Base-by-base conservation (phyloP, 148 eudicot genomes). In the Persicaria tinctoria region DNA sequence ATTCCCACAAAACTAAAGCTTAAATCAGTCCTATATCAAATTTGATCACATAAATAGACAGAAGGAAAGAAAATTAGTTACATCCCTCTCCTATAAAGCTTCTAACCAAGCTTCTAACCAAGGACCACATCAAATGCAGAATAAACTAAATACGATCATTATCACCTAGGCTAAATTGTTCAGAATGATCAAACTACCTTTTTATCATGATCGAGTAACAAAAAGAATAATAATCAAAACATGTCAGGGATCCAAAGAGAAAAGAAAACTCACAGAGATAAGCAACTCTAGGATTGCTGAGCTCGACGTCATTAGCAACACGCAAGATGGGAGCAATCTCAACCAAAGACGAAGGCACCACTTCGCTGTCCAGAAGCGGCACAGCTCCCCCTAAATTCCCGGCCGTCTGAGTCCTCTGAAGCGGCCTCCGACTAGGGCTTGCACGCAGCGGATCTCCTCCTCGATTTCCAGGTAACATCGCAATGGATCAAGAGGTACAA, bases 261-360 rank as follows among this genome's bases (percentile, higher is more conserved):
- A 45, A 8, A 45, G 5, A 53, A n/a, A 72, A 85, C 88, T 76
- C 79, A 89, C 92, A 89, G 3, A 89, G 88, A 70, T 89, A 86
- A 77, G 88, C 92, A 47, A 89, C 92, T 68, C 92, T 81, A 44
- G 88, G 82, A 66, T 87, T 89, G 73, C 63, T 82, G 60, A 82
- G 68, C 76, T 89, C 92, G 18, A 89, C 92, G 59, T 89, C 92
- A 72, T 89, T 89, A 53, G 90, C 92, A 12, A 89, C 92, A 69
- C 92, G 88, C 56, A 89, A 86, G 81, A 89, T 89, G 0, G 92
- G 92, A 8, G 92, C 92, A 73, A 89, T 89, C 62, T 89, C 87
- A 18, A 83, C 87, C 51, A 89, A 78, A 18, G 92, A 89, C 5
- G 90, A 89, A 6, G 92, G 92, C 57, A 89, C 92, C 68, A 89